Percentiles rank a stretch among this genome's conserved stretches.
These are phyloP conservation scores for Fusarium goolgardi DNA, from an alignment of 2,329 filamentous ascomycete genomes.

Conservation along the genomic window DNA sequence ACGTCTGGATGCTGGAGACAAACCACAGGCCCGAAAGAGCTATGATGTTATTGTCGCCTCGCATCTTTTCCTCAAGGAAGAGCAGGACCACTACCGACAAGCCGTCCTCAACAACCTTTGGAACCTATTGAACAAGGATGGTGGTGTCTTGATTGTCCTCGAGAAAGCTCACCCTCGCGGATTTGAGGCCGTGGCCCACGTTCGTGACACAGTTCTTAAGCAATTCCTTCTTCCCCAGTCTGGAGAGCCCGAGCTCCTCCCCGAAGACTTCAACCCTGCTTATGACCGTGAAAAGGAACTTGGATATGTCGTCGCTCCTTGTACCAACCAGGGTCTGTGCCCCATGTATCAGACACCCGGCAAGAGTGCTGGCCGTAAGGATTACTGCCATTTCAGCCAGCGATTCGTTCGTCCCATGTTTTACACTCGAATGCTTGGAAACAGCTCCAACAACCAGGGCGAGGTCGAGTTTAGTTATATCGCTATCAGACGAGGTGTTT, in stretches of 20 bases:
- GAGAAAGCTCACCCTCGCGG: conserved; percentile 93
- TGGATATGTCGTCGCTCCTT: conserved; percentile 77
- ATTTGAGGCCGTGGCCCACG: conserved; percentile 90
- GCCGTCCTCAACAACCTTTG: conserved; percentile 88
- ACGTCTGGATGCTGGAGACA: conserved; percentile 67
- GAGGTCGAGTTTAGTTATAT: conserved; percentile 93
- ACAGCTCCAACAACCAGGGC: conserved; percentile 81
- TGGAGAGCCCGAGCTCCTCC: conserved; percentile 50
- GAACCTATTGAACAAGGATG: conserved; percentile 83
- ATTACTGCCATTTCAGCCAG: conserved; percentile 92
- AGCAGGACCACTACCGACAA: conserved; percentile 81
- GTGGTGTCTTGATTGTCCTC: conserved; percentile 85
- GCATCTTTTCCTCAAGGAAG: conserved; percentile 80
- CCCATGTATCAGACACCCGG: conserved; percentile 87
- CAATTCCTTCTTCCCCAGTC: conserved; percentile 71
- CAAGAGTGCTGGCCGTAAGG: conserved; percentile 78
- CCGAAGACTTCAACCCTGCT: conserved; percentile 56
- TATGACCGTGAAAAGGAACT: conserved; percentile 62
- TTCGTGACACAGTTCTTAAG: conserved; percentile 81
- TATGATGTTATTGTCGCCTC: conserved; percentile 93
- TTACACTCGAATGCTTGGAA: conserved; percentile 79
- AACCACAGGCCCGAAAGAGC: conserved; percentile 73
- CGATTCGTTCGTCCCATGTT: conserved; percentile 87
- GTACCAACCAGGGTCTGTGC: conserved; percentile 88
- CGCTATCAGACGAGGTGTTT: conserved; percentile 80